phyloP scores from a whole-genome alignment of 306 rosid species.

The Vigna mungo region DNA sequence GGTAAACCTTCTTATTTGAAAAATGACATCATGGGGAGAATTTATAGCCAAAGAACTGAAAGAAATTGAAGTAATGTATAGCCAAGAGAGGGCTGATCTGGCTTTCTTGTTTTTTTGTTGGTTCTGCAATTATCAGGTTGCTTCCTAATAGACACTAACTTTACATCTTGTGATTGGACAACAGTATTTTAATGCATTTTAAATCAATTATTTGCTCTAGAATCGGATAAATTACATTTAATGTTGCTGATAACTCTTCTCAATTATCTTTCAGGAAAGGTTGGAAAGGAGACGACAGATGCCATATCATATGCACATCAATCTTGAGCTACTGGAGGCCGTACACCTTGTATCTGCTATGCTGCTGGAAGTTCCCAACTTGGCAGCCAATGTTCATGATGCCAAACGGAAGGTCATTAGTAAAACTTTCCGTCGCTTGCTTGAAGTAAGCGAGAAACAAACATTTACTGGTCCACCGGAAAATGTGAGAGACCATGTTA shows the following conservation, averaged over 20 bases:
- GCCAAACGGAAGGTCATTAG: slow-evolving; percentile 78
- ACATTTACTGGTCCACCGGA: slow-evolving; percentile 97
- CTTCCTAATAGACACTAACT: neutral
- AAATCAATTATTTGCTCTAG: neutral
- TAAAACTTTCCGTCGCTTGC: slow-evolving; percentile 79
- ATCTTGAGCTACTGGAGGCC: slow-evolving; percentile 91
- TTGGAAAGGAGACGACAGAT: slow-evolving; percentile 95
- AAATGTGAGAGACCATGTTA: slow-evolving; percentile 88
- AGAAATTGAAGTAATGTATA: neutral
- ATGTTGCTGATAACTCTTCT: neutral
- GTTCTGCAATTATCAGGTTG: slow-evolving; percentile 4
- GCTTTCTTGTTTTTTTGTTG: neutral
- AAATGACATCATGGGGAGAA: neutral
- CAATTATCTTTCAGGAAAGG: slow-evolving; percentile 72
- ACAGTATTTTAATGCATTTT: neutral
- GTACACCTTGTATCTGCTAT: slow-evolving; percentile 92
- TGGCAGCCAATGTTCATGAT: slow-evolving; percentile 87
- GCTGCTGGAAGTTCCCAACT: slow-evolving; percentile 95
- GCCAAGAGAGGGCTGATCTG: neutral
- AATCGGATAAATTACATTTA: neutral
- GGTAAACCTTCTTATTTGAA: neutral
- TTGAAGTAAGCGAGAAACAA: slow-evolving; percentile 85
- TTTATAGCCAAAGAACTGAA: neutral
- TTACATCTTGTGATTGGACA: neutral
- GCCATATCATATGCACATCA: slow-evolving; percentile 99